phyloP scores from a whole-genome alignment of 2,329 filamentous ascomycete species.

The Colletotrichum gloeosporioides region DNA sequence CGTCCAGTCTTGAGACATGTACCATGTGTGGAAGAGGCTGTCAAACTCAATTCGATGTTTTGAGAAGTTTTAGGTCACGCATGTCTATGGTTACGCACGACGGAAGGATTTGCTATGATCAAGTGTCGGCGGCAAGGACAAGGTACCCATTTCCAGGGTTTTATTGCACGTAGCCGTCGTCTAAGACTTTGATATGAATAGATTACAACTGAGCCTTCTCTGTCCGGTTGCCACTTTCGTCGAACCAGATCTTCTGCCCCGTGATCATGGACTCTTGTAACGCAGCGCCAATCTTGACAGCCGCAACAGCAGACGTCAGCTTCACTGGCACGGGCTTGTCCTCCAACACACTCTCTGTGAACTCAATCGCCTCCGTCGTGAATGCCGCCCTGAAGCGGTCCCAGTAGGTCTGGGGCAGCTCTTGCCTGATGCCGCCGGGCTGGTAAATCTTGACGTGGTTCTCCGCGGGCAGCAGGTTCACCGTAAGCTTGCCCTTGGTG shows the following conservation, averaged over 20 bases:
- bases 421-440: conserved; percentile 56
- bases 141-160: background rate
- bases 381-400: conserved; percentile 68
- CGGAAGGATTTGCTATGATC: background rate
- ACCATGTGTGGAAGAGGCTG: background rate
- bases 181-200: background rate
- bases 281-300: conserved; percentile 65
- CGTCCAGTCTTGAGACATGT: background rate
- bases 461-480: conserved; percentile 63
- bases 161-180: background rate
- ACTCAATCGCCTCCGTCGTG: conserved; percentile 68
- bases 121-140: background rate
- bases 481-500: conserved; percentile 66
- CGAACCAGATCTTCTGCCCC: conserved; percentile 63
- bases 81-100: background rate
- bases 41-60: background rate
- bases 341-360: conserved; percentile 64
- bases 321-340: conserved; percentile 60
- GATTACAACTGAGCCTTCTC: conserved; percentile 1
- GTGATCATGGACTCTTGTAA: conserved; percentile 62
- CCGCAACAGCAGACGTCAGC: conserved; percentile 60
- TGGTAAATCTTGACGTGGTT: conserved; percentile 63
- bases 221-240: conserved; percentile 40
- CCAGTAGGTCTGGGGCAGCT: conserved; percentile 68
- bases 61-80: background rate